phyloP scores from a whole-genome alignment of 495 filamentous ascomycete species.

The Podospora pseudopauciseta region DNA sequence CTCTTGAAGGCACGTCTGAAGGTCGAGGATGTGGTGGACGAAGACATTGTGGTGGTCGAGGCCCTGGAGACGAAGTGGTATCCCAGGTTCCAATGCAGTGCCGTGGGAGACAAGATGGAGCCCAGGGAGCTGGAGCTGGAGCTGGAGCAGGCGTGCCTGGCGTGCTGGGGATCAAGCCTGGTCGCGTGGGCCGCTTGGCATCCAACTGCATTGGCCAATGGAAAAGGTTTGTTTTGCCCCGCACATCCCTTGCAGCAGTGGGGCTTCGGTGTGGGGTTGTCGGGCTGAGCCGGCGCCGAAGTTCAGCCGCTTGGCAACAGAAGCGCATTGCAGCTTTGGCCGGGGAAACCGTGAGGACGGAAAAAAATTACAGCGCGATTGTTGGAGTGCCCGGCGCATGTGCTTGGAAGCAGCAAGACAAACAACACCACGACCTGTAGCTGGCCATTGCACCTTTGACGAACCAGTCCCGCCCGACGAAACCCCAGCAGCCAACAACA shows the following conservation, averaged over 20 bases:
- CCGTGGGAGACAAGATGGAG: background rate
- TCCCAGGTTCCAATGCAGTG: background rate
- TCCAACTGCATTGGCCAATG: background rate
- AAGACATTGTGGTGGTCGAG: slow-evolving; percentile 16
- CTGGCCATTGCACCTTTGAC: background rate
- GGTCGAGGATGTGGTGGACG: slow-evolving; percentile 13
- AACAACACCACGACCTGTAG: background rate
- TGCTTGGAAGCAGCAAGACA: background rate
- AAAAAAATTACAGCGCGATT: slow-evolving; percentile 6
- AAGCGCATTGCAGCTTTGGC: background rate
- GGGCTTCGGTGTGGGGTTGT: background rate
- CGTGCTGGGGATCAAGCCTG: background rate
- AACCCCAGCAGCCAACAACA: background rate
- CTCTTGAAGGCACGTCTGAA: slow-evolving; percentile 12
- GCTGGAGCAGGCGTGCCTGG: background rate
- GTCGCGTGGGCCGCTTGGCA: background rate
- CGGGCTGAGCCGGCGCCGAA: background rate
- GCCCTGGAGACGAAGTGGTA: background rate
- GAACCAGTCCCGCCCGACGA: background rate
- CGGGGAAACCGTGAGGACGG: background rate
- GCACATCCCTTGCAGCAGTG: background rate
- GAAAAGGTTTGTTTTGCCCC: background rate
- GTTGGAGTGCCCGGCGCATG: background rate
- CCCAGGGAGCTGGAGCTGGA: background rate
- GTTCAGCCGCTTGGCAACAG: background rate